Base-by-base conservation (phyloP, 116 monocot genomes). In the Dioscorea cayenensis region DNA sequence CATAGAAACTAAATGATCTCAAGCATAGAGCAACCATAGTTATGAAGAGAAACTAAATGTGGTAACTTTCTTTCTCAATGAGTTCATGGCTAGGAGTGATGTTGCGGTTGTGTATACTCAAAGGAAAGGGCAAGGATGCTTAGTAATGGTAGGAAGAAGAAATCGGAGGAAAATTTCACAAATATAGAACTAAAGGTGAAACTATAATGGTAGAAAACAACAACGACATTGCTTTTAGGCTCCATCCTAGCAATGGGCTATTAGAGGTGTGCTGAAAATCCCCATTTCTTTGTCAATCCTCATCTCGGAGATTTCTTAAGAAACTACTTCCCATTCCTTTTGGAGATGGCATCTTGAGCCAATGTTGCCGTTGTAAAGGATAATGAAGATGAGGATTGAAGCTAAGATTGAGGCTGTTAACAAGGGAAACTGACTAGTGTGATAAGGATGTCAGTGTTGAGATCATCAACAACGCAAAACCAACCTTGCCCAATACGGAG, bases 371-470 rank as follows among this genome's bases (percentile, higher is more conserved):
- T 92, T 95, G 81, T 95, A 95, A 77, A 84, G 1, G 55, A 82
- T 87, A 68, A 89, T 95, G 87, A 90, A 95, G 77, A 95, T 82
- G 74, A 95, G 95, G 13, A 92, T 89, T 89, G 36, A 90, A 90
- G 63, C 87, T 83, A 73, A 95, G 80, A 71, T 95, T 82, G 62
- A 95, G 89, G 70, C 65, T 51, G 72, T 90, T 87, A 35, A 86
- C 81, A 9, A 96, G 86, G n/a, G 96, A 28, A 7, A 92, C 84
- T n/a, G 72, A 92, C 90, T 2, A 96, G 85, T 67, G 86, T 81
- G 82, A 96, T 96, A 72, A 92, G 96, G 84, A 96, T 88, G 84
- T 92, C 92, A 59, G 92, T 92, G 65, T 92, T 92, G 14, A 96
- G 90, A 75, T 96, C 96, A 21, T 92, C 96, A 52, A 96, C 84